A percentile compares a stretch with the other conserved stretches of the same genome.
These are phyloP conservation scores for Thymus quinquecostatus DNA, from an alignment of 257 asterid genomes.

Conservation along the genomic window DNA sequence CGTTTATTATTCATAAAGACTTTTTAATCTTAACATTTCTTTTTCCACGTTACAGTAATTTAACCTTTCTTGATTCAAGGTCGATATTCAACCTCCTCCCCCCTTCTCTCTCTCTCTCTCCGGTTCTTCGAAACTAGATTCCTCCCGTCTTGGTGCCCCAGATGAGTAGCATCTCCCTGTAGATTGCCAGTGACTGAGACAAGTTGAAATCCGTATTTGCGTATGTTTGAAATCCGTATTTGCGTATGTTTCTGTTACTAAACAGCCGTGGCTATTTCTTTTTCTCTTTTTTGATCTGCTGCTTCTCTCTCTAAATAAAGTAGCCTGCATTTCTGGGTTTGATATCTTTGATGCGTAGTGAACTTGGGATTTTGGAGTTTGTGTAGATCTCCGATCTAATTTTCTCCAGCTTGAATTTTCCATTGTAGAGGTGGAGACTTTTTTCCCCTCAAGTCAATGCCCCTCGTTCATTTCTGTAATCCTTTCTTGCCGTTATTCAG, in stretches of 20 bases:
- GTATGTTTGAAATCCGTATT: not conserved
- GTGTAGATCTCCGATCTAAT: slow-evolving; percentile 38
- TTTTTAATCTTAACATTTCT: slow-evolving; percentile 20
- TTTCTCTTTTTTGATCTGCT: slow-evolving; percentile 39
- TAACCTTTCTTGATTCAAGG: slow-evolving; percentile 4
- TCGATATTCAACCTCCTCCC: slow-evolving; percentile 17
- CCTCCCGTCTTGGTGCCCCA: slow-evolving; percentile 11
- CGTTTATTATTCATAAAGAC: slow-evolving; percentile 16
- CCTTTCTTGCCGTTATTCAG: not conserved
- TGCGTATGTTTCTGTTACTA: not conserved
- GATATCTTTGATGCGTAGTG: slow-evolving; percentile 18
- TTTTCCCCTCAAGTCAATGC: slow-evolving; percentile 33
- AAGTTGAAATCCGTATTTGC: not conserved
- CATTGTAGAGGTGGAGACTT: slow-evolving; percentile 19
- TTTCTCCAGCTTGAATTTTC: slow-evolving; percentile 24
- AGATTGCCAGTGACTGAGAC: not conserved
- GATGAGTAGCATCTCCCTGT: slow-evolving; percentile 3
- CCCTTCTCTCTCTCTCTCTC: slow-evolving; percentile 19
- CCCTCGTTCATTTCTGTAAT: slow-evolving; percentile 18
- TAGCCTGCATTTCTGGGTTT: slow-evolving; percentile 34
- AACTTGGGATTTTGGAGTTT: slow-evolving; percentile 25
- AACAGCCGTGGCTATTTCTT: not conserved
- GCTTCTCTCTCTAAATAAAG: slow-evolving; percentile 8
- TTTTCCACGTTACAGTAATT: slow-evolving; percentile 26
- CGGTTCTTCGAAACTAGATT: slow-evolving; percentile 35